Evolutionary conservation across 176 grass and related monocot genomes (phyloP), one percentile per base, ranked within the genome.

Genomic region (Olyra latifolia): DNA sequence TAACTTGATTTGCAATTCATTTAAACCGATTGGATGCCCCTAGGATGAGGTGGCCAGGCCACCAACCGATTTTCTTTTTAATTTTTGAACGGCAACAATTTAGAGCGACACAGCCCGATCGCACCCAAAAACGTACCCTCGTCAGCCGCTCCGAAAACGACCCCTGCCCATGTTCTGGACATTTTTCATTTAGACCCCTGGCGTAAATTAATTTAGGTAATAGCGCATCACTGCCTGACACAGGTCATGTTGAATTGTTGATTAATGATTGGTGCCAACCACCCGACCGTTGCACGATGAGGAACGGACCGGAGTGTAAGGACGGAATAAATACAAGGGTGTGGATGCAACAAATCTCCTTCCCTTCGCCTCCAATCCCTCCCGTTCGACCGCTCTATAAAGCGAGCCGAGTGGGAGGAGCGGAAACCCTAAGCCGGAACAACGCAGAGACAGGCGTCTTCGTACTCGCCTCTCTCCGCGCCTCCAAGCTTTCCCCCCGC

Each of bases 401-500:
- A 80, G 1, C 0, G 1, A 58, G 46, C 14, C 27, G 56, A 81
- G 64, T 20, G 28, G 24, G 55, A 4, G n/a, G 11, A 3, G 28
- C 0, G 3, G 28, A 16, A 85, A 57, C 82, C 76, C 77, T 65
- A 85, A 78, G 82, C 82, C 4, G 77, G 76, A 71, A 80, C 53
- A 54, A 46, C 76, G 82, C 87, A 85, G 87, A 24, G 82, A 72
- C 43, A 70, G 91, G 91, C 91, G 91, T 88, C 91, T 91, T 93
- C 89, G 91, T 85, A 88, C 75, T 87, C 91, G 91, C 91, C 92
- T 67, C 38, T 81, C 67, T 91, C 85, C 76, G 67, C 89, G 76
- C 49, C 79, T 72, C 85, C 71, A 30, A 81, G 86, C 85, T 78
- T 71, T 62, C 0, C 4, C 19, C 27, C 30, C 4, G 63, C 4